These are phyloP conservation scores for Hysterium pulicare DNA, from an alignment of 2,329 filamentous ascomycete species.

Conservation along the genomic window DNA sequence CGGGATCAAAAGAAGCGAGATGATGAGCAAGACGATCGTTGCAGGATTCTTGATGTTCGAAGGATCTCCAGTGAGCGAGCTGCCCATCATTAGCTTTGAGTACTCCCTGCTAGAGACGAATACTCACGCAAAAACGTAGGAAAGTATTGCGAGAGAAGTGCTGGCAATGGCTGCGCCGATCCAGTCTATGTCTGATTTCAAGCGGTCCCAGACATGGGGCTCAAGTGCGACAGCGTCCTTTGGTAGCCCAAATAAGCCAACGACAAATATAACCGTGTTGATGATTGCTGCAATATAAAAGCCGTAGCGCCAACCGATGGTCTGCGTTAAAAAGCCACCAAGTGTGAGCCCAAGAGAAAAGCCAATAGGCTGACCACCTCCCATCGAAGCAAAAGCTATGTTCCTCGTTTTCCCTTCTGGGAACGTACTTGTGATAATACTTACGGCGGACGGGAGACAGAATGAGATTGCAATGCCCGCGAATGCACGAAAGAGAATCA, in stretches of 20 bases:
- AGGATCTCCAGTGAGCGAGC: constrained; percentile 38
- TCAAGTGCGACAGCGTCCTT: constrained; percentile 21
- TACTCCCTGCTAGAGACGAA: background rate
- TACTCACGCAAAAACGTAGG: constrained; percentile 54
- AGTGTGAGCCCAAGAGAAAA: constrained; percentile 52
- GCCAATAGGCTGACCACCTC: constrained; percentile 50
- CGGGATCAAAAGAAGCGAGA: constrained; percentile 45
- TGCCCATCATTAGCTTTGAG: constrained; percentile 3
- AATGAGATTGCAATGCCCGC: constrained; percentile 47
- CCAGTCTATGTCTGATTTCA: constrained; percentile 53
- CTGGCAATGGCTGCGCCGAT: constrained; percentile 48
- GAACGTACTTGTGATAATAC: constrained; percentile 48
- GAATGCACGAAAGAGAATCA: constrained; percentile 48
- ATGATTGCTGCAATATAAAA: constrained; percentile 49
- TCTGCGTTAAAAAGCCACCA: constrained; percentile 48
- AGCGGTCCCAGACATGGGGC: constrained; percentile 20
- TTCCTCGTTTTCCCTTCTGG: constrained; percentile 49
- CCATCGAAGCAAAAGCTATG: constrained; percentile 50
- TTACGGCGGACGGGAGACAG: constrained; percentile 49
- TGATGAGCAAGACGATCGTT: constrained; percentile 46
- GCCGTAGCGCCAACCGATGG: constrained; percentile 51
- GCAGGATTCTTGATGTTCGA: constrained; percentile 42
- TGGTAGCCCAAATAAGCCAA: constrained; percentile 39
- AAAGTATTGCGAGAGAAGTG: constrained; percentile 48
- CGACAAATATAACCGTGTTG: constrained; percentile 39